Evolutionary conservation across 805 yeast species (phyloP).

Genomic region (Metahyphopichia silvanorum): DNA sequence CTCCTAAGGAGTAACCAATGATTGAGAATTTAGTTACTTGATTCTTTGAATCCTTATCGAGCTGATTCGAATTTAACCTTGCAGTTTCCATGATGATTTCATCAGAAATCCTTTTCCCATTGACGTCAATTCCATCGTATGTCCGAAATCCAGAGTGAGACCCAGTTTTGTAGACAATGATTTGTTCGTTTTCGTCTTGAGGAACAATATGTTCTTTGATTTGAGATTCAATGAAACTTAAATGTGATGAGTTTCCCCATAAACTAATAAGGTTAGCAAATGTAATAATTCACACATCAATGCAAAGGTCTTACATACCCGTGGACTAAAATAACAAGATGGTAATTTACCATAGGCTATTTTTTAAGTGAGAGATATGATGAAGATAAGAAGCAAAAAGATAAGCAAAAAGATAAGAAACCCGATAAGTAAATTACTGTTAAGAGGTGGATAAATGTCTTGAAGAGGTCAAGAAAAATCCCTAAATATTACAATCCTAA

Average conservation of each 20-base stretch:
- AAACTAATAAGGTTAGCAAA: constrained; percentile 30
- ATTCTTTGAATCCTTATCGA: constrained; percentile 20
- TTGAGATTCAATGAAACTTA: constrained; percentile 55
- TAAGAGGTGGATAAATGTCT: too few species aligned
- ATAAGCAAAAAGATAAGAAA: constrained; percentile 13
- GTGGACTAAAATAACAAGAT: constrained; percentile 70
- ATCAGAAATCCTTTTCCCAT: constrained; percentile 70
- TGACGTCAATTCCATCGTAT: constrained; percentile 83
- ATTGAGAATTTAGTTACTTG: constrained; percentile 34
- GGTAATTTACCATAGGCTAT: constrained; percentile 33
- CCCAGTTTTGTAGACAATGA: constrained; percentile 49
- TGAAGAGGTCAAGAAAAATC: too few species aligned
- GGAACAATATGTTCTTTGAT: constrained; percentile 29
- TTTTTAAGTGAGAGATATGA: neutral
- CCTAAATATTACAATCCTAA: too few species aligned
- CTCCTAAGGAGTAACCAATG: constrained; percentile 43
- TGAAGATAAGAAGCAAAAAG: neutral
- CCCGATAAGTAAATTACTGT: too few species aligned
- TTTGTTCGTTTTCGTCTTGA: constrained; percentile 15
- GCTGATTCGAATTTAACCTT: constrained; percentile 28
- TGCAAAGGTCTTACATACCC: constrained; percentile 45
- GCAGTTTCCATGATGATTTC: constrained; percentile 46
- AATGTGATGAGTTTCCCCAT: constrained; percentile 76
- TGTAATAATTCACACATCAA: neutral
- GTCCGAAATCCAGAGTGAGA: constrained; percentile 74